Evolutionary conservation across 257 asterid species (phyloP).

Genomic region (Capsicum rhomboideum): DNA sequence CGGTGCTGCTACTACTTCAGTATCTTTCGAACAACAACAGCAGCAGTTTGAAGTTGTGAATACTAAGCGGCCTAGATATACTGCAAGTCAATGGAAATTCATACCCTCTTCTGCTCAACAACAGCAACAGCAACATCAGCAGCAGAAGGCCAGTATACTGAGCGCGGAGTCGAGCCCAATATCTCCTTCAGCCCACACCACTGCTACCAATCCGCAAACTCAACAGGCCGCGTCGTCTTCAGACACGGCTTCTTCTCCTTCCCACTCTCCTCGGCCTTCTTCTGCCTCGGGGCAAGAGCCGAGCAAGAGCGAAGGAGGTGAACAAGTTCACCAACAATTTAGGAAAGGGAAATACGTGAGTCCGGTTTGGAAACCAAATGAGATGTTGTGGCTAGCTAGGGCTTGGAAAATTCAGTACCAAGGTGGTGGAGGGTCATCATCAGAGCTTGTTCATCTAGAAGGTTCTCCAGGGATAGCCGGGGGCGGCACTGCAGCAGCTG

Average conservation of each 20-base stretch:
- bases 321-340: slow-evolving; percentile 25
- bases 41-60: slow-evolving; percentile 21
- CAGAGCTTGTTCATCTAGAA: neutral
- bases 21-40: slow-evolving; percentile 13
- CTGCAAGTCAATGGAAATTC: slow-evolving; percentile 36
- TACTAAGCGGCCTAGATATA: slow-evolving; percentile 28
- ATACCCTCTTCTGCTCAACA: slow-evolving; percentile 22
- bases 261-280: slow-evolving; percentile 30
- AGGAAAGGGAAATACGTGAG: slow-evolving; percentile 44
- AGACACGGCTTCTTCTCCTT: slow-evolving; percentile 30
- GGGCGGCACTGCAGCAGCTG: neutral
- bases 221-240: slow-evolving; percentile 29
- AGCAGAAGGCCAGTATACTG: slow-evolving; percentile 1
- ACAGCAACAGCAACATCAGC: slow-evolving; percentile 1
- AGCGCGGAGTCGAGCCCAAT: slow-evolving; percentile 23
- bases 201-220: neutral
- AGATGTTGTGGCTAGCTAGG: slow-evolving; percentile 47
- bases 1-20: neutral
- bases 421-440: slow-evolving; percentile 6
- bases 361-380: slow-evolving; percentile 48
- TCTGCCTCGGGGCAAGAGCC: slow-evolving; percentile 25
- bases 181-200: slow-evolving; percentile 15
- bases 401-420: slow-evolving; percentile 45
- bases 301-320: slow-evolving; percentile 7
- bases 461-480: neutral